Evolutionary conservation across 805 yeast species (phyloP), one percentile per base, ranked within the genome.

Genomic region (Vanderwaltozyma tropicalis): DNA sequence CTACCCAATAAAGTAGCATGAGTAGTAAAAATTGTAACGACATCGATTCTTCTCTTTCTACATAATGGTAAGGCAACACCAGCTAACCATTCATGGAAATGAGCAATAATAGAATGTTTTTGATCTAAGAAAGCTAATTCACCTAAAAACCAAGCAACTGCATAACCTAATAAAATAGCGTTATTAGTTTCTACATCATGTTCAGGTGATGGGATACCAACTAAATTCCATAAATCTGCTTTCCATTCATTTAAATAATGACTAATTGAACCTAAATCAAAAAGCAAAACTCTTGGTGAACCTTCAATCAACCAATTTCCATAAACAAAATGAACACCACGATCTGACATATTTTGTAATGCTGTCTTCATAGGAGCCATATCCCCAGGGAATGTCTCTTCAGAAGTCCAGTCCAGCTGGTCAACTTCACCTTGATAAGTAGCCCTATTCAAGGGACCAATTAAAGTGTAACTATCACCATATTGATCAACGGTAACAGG

Each of bases 291-390:
- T 36, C 94, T 66, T 16, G 98, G 98, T 0, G 97, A 95, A 15
- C 97, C 96, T 59, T 92, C 98, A 49, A 89, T 87, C 50, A 89
- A 72, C 98, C 98, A 89, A 41, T 96, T 72, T 32, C 96, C 97
- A 53, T 89, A 88, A 38, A 87, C 64, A 68, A 80, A 84, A 40
- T 71, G 64, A 46, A 89, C 74, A 22, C 97, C 97, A 32, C 96
- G 69, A 13, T 72, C 71, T 32, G 73, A 62, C 97, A 89, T 89
- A 11, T 84, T 68, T 41, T 78, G 79, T 49, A 89, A 66, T 44
- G 87, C 63, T 31, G 62, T 58, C n/a, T 50, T 57, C 10, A 55
- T 49, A 9, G 52, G 47, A 21, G 31, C 42, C 31, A 52, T 40
- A 21, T 55, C 61, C 3, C 50, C 52, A 20, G 48, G 46, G 32